Evolutionary conservation across 257 asterid species (phyloP), one percentile per base, ranked within the genome.

Genomic region (Plantago elongata): DNA sequence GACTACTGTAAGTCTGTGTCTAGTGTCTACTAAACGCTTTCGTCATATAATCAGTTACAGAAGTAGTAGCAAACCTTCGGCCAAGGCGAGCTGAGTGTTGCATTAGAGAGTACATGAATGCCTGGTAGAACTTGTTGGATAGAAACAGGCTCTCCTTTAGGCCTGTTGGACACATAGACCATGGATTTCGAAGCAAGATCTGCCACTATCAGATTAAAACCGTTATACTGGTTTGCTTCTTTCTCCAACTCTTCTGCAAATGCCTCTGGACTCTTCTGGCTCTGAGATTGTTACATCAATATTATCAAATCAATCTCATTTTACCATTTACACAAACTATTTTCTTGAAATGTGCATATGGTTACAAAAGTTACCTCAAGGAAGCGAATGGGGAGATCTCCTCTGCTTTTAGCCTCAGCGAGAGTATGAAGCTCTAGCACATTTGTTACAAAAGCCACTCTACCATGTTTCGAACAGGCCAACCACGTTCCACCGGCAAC

Each of bases 401-500:
- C 95, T 64, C 95, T 67, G 66, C 77, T 82, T 59, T 73, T 87
- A 9, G 94, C 90, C 70, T 77, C 78, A 3, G 90, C 85, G 50
- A 57, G 56, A 5, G 69, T 42, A 34, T 72, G 68, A 45, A 76
- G 60, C 60, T 63, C 68, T 13, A 63, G 71, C 62, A 87, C 94
- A 69, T 87, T 87, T 8, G 94, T 87, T 16, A 84, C 67, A 49
- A 87, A 84, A 29, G 90, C 90, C 54, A 87, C 66, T 52, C 78
- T 61, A 0, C 95, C 95, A 3, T 73, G 62, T 49, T 64, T 78
- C 9, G 95, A 87, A 66, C 86, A 80, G 9, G 95, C 95, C 45
- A 87, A 64, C 93, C 95, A 84, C 34, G 93, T 84, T 1, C 95
- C 95, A 1, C 95, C 90, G 7, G 75, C 93, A 0, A 84, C 79